Base-by-base conservation (phyloP, 208 protist genomes). In the Trypanosoma platydactyli region DNA sequence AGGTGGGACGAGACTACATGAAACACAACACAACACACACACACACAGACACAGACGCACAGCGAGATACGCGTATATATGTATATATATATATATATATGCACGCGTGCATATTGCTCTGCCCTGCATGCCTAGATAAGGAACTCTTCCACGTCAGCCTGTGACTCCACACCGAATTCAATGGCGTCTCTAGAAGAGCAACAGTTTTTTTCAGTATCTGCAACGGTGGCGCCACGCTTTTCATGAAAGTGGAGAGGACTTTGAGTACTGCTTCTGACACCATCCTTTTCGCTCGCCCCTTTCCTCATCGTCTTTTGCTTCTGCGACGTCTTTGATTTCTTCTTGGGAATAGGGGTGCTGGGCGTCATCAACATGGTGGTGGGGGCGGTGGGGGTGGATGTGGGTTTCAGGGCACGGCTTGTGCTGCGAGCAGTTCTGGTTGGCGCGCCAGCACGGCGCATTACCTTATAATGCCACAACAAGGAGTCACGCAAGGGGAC, bases 401-500 rank as follows among this genome's bases (percentile, higher is more conserved):
- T 75, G 13, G 69, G 61, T 33, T 63, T 68, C 25, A 75, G 48
- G 6, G 61, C 60, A 11, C 52, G 51, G 35, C 54, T 45, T 16
- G 20, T 68, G 44, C 25, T 51, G 20, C 45, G 42, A 18, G 33
- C 51, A n/a, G 27, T 7, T 38, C 2, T 42, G 29, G 22, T 9
- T 3, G 18, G 40, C 30, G 59, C 30, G 0, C 24, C 25, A 7
- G 41, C n/a, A 27, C 50, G 56, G 11, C 55, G 56, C 25, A 48
- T 52, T 20, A n/a, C 25, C n/a, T 64, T 75, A 44, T 62, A 59
- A 25, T 75, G 61, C 20, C 53, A 27, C 38, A 75, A 24, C 60
- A 75, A 5, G 27, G 69, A 60, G 25, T 75, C 62, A 11, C 69
- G 69, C 27, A 75, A 62, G 22, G 69, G 52, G 1, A 75, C 16